phyloP scores from a whole-genome alignment of 2,329 filamentous ascomycete genomes.

The Chaetomium sp. region DNA sequence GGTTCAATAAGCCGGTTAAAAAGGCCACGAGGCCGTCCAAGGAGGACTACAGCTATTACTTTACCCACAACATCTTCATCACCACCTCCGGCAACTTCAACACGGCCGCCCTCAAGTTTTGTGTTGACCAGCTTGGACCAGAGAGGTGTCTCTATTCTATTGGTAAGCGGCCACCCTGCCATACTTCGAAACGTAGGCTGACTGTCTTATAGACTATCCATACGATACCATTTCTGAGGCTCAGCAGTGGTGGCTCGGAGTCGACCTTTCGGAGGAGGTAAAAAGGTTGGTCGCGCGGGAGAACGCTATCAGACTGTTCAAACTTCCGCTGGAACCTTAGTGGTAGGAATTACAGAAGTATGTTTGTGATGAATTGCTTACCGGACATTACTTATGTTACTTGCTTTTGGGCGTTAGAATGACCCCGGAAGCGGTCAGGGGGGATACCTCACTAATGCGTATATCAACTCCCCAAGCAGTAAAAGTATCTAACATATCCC shows the following conservation, averaged over 20 bases:
- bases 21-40: slow-evolving; percentile 42
- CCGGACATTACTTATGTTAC: no score
- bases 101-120: slow-evolving; percentile 45
- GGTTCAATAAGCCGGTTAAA: slow-evolving; percentile 49
- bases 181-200: not conserved
- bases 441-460: no score
- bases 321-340: slow-evolving; percentile 38
- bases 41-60: slow-evolving; percentile 46
- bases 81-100: slow-evolving; percentile 48
- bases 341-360: not conserved
- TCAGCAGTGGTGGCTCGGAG: slow-evolving; percentile 40
- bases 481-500: no score
- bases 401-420: no score
- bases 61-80: slow-evolving; percentile 46
- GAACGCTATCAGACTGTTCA: slow-evolving; percentile 42
- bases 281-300: slow-evolving; percentile 37
- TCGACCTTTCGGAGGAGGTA: slow-evolving; percentile 37
- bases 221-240: slow-evolving; percentile 41
- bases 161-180: slow-evolving; percentile 36
- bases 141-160: slow-evolving; percentile 47
- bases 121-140: slow-evolving; percentile 44
- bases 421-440: no score
- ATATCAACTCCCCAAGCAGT: no score
- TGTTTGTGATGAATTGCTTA: no score
- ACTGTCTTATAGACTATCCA: slow-evolving; percentile 38